These are phyloP conservation scores for Calonectria pseudoreteaudii DNA, from an alignment of 2,329 filamentous ascomycete species.

Conservation along the genomic window DNA sequence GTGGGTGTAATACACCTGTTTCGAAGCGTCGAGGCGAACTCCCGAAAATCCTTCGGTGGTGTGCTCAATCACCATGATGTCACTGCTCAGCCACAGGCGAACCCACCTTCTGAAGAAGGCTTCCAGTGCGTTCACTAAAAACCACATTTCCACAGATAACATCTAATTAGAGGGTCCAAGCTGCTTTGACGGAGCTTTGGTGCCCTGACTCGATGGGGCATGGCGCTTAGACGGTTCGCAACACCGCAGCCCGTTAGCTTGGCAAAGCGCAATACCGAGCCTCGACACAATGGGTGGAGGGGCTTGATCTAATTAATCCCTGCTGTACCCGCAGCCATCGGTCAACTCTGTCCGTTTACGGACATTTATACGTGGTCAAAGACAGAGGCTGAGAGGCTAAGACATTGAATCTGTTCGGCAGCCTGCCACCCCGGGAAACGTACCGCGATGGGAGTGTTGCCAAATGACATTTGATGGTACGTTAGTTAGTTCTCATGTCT, in stretches of 20 bases:
- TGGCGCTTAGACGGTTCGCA: slow-evolving; percentile 20
- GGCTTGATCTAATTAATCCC: slow-evolving; percentile 14
- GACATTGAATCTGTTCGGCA: neutral
- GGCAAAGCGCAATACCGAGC: slow-evolving; percentile 39
- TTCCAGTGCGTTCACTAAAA: slow-evolving; percentile 23
- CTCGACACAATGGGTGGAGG: slow-evolving; percentile 16
- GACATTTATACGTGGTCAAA: slow-evolving; percentile 1
- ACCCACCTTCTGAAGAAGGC: slow-evolving; percentile 30
- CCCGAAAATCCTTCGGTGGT: slow-evolving; percentile 23
- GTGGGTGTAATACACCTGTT: slow-evolving; percentile 22
- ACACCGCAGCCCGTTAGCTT: slow-evolving; percentile 28
- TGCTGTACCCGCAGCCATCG: neutral
- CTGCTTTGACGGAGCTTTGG: slow-evolving; percentile 27
- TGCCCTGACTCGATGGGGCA: slow-evolving; percentile 31
- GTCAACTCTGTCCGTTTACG: slow-evolving; percentile 10
- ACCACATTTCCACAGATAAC: slow-evolving; percentile 27
- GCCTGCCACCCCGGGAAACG: neutral
- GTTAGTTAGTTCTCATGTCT: neutral
- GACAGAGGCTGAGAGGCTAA: neutral
- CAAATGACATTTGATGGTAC: neutral
- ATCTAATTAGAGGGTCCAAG: slow-evolving; percentile 24
- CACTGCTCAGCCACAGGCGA: slow-evolving; percentile 34
- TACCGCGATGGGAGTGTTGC: neutral
- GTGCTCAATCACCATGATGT: slow-evolving; percentile 36
- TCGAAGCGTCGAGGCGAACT: slow-evolving; percentile 28